A percentile compares a stretch with the other conserved stretches of the same genome.
Conservation (phyloP, 202 grass and related monocot species). For the Elaeis oleifera region DNA sequence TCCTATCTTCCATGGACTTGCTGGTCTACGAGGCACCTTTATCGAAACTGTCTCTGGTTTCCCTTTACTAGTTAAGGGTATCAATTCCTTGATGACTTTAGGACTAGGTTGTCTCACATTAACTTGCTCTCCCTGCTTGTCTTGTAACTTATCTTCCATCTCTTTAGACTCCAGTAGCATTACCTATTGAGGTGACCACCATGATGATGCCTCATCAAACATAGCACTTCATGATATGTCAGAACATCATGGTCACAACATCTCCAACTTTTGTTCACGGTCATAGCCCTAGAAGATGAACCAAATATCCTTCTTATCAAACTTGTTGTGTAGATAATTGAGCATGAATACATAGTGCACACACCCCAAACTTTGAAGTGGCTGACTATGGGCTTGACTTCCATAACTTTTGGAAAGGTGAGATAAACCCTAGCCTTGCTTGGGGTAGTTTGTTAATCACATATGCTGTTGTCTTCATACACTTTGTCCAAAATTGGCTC, state of each 20-base stretch:
- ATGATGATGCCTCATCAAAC: background rate
- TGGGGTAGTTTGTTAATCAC: background rate
- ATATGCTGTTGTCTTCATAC: background rate
- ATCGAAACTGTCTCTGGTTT: too few relatives aligned
- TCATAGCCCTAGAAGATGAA: background rate
- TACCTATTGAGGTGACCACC: too few relatives aligned
- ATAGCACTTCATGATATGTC: background rate
- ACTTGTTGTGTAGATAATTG: background rate
- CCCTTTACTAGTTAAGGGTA: too few relatives aligned
- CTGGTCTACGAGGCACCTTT: too few relatives aligned
- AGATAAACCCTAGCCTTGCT: background rate
- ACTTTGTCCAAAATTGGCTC: background rate
- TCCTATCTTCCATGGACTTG: too few relatives aligned
- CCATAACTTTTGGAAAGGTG: conserved; percentile 1
- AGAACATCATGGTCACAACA: background rate
- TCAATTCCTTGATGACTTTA: too few relatives aligned
- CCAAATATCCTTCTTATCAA: background rate
- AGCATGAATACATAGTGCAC: background rate
- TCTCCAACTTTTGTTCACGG: background rate
- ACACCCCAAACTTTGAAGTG: background rate
- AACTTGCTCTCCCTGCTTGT: too few relatives aligned
- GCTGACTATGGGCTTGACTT: background rate
- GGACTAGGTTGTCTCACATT: too few relatives aligned
- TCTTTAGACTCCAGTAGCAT: too few relatives aligned
- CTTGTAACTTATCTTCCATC: too few relatives aligned